A percentile compares a stretch with the other conserved stretches of the same genome.
Conservation (phyloP, 2,329 filamentous ascomycete genomes). For the Apiospora saccharicola region DNA sequence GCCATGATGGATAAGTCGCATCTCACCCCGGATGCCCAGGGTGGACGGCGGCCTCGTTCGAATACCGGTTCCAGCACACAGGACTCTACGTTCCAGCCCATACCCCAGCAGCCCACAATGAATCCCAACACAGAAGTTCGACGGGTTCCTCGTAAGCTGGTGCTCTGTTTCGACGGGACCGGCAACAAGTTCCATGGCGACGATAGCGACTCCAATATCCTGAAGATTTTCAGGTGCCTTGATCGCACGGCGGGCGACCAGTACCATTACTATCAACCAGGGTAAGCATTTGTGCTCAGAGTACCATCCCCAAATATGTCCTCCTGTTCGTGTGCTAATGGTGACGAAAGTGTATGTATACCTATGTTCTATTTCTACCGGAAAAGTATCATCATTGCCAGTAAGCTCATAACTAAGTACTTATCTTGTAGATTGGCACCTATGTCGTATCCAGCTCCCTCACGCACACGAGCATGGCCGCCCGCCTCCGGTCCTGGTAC, state of each 20-base stretch:
- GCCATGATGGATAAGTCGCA: constrained; percentile 34
- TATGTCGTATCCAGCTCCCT: constrained; percentile 70
- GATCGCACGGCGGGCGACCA: constrained; percentile 69
- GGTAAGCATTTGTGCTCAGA: neutral
- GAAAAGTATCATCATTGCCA: neutral
- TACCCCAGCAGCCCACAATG: constrained; percentile 29
- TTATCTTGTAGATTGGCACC: constrained; percentile 71
- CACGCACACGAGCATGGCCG: constrained; percentile 62
- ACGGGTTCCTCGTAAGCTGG: constrained; percentile 52
- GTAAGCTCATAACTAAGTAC: constrained; percentile 61
- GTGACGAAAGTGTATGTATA: neutral
- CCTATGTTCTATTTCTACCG: neutral
- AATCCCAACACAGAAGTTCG: constrained; percentile 31
- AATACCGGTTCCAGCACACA: constrained; percentile 21
- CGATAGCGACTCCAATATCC: constrained; percentile 69
- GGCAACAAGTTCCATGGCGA: constrained; percentile 71
- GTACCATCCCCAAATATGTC: neutral
- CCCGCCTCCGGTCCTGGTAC: constrained; percentile 71
- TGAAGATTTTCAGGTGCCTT: constrained; percentile 76
- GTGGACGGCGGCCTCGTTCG: constrained; percentile 16
- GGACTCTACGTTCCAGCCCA: constrained; percentile 23
- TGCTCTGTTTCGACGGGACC: constrained; percentile 70
- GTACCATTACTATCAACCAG: constrained; percentile 37
- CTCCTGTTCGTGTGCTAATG: neutral
- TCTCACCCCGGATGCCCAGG: constrained; percentile 28